Evolutionary conservation across 164 flowering plant genomes (phyloP).

Genomic region (Nymphaea thermarum): DNA sequence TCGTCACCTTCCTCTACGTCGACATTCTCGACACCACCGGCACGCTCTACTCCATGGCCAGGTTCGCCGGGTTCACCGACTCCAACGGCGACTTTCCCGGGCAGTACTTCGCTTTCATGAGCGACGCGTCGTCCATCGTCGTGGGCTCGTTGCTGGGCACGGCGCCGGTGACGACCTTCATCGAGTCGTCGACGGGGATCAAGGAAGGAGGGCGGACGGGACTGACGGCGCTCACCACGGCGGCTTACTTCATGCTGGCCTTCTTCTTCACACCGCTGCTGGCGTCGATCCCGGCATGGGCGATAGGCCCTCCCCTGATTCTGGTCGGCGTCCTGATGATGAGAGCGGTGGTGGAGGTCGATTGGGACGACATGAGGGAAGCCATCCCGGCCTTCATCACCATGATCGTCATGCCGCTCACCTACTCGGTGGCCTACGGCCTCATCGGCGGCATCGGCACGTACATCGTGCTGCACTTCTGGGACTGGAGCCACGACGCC

Average conservation of each 20-base stretch:
- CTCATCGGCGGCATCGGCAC: conserved; percentile 82
- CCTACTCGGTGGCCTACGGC: conserved; percentile 84
- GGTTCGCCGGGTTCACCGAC: conserved; percentile 65
- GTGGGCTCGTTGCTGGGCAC: conserved; percentile 84
- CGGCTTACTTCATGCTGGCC: conserved; percentile 53
- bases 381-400: conserved; percentile 87
- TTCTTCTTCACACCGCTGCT: conserved; percentile 79
- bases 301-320: conserved; percentile 88
- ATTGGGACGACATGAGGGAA: conserved; percentile 76
- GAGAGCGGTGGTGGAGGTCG: conserved; percentile 75
- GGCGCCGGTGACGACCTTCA: conserved; percentile 76
- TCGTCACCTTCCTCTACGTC: conserved; percentile 75
- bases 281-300: conserved; percentile 94
- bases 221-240: conserved; percentile 69
- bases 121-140: conserved; percentile 67
- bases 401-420: conserved; percentile 66
- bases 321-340: conserved; percentile 92
- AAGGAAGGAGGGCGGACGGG: conserved; percentile 94
- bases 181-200: conserved; percentile 86
- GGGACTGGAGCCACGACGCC: conserved; percentile 43
- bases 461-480: conserved; percentile 40
- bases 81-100: conserved; percentile 69
- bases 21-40: conserved; percentile 87
- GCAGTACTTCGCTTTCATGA: conserved; percentile 91
- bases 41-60: conserved; percentile 76